A percentile compares a stretch with the other conserved stretches of the same genome.
Evolutionary conservation across 2,329 filamentous ascomycete species (phyloP).

Genomic region (Aspergillus sp.): DNA sequence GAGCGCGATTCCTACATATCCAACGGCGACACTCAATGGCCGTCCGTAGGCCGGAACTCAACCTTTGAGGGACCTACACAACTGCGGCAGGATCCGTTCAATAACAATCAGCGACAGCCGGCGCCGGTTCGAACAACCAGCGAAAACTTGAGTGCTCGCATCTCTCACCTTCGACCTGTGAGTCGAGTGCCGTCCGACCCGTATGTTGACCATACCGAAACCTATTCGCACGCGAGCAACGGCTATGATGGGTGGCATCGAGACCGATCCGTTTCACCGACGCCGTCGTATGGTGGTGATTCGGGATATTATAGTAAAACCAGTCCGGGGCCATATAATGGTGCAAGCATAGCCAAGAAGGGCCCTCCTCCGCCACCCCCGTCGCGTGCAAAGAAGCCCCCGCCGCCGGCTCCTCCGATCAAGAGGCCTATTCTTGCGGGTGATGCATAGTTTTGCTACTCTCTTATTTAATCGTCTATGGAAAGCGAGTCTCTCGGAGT

Average conservation of each 20-base stretch:
- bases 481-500: too few species aligned
- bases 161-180: constrained; percentile 39
- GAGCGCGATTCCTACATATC: constrained; percentile 35
- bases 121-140: constrained; percentile 47
- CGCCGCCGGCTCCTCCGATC: constrained; percentile 56
- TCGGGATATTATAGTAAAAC: constrained; percentile 38
- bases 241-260: constrained; percentile 44
- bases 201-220: constrained; percentile 43
- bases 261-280: constrained; percentile 48
- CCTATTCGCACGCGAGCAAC: constrained; percentile 38
- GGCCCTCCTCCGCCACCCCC: constrained; percentile 56
- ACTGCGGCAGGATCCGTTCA: constrained; percentile 46
- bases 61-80: constrained; percentile 53
- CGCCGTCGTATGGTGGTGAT: constrained; percentile 44
- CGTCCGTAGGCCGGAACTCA: constrained; percentile 43
- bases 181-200: constrained; percentile 39
- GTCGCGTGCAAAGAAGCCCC: constrained; percentile 56
- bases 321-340: constrained; percentile 41
- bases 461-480: too few species aligned
- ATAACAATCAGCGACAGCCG: constrained; percentile 21
- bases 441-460: constrained; percentile 11
- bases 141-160: constrained; percentile 45
- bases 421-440: constrained; percentile 43
- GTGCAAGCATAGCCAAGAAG: constrained; percentile 38
- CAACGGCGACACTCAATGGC: constrained; percentile 38